Evolutionary conservation across 495 filamentous ascomycete genomes (phyloP), one percentile per base, ranked within the genome.

Genomic region (Pseudotulostoma volvatum): DNA sequence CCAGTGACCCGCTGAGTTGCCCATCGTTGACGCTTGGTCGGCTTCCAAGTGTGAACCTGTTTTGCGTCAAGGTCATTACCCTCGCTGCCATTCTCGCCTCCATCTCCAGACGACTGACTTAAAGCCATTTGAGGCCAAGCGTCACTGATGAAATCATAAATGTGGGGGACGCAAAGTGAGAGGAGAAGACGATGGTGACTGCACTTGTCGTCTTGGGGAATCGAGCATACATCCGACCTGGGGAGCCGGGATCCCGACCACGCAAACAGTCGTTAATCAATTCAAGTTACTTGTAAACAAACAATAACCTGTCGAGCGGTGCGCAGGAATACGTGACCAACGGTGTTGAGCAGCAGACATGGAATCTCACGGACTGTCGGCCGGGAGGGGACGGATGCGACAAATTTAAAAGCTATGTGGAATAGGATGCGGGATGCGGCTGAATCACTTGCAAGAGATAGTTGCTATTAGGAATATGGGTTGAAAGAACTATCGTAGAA

Each of bases 11-110:
- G 77, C 45, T 84, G 83, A 19, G 90, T 96, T 39, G 90, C 90
- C 90, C 90, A 99, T 77, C 92, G 68, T 51, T 85, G 76, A 51
- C 84, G 66, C 59, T 81, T 78, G 19, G 68, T 70, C 8, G 74
- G 73, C 43, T 67, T 68, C 17, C 67, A 70, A 42, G 71, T 57
- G 46, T 69, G 64, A 38, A 66, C 74, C 42, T 53, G 63, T 38
- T 16, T 59, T 54, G 38, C 55, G 51, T 35, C 51, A 46, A 35
- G 45, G 50, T 44, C 31, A 59, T 51, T 31, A 58, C 51, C 66
- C 71, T 70, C 25, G 47, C 56, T 17, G 35, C 20, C 20, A 28
- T 30, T 36, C 30, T 33, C 37, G 17, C 31, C 25, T 8, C 19
- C 37, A n/a, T 45, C 40, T 13, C 40, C 40, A 17, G n/a, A 17